phyloP scores from a whole-genome alignment of 495 filamentous ascomycete genomes.

The Xylaria bambusicola region DNA sequence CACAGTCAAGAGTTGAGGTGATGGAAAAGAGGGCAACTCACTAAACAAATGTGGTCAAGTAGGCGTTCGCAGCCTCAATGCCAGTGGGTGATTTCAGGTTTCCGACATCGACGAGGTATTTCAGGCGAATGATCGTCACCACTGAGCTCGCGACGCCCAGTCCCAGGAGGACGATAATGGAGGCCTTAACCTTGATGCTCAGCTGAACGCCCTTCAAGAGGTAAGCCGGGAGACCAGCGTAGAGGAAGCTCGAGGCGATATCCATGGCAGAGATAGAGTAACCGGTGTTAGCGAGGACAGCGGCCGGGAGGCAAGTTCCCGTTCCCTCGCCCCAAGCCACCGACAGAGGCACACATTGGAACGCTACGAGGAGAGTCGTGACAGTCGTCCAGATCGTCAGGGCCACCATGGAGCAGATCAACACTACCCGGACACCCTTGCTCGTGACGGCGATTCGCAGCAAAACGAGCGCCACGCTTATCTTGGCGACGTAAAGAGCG shows the following conservation, averaged over 20 bases:
- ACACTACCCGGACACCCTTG: constrained; percentile 8
- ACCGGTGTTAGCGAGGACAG: constrained; percentile 18
- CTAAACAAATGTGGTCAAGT: constrained; percentile 20
- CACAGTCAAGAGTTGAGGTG: too few species aligned
- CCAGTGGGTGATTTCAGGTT: constrained; percentile 15
- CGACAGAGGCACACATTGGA: constrained; percentile 17
- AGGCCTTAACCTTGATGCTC: constrained; percentile 14
- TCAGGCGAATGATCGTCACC: constrained; percentile 19
- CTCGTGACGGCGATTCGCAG: constrained; percentile 19
- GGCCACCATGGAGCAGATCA: constrained; percentile 11
- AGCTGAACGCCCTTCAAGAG: constrained; percentile 15
- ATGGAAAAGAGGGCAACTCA: constrained; percentile 4
- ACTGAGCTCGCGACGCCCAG: constrained; percentile 19
- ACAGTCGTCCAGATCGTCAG: constrained; percentile 21
- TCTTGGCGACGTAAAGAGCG: constrained; percentile 16
- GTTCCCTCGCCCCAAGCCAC: constrained; percentile 14
- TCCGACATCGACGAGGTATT: constrained; percentile 16
- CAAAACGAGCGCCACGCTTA: constrained; percentile 17
- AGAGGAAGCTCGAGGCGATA: constrained; percentile 17
- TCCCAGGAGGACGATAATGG: constrained; percentile 15
- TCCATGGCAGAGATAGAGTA: constrained; percentile 21
- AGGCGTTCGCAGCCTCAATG: constrained; percentile 15
- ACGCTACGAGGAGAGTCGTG: constrained; percentile 12
- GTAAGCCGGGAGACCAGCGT: constrained; percentile 13
- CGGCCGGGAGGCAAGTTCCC: constrained; percentile 15